These are phyloP conservation scores for Xylariaceae sp. DNA, from an alignment of 2,329 filamentous ascomycete species.

Conservation along the genomic window DNA sequence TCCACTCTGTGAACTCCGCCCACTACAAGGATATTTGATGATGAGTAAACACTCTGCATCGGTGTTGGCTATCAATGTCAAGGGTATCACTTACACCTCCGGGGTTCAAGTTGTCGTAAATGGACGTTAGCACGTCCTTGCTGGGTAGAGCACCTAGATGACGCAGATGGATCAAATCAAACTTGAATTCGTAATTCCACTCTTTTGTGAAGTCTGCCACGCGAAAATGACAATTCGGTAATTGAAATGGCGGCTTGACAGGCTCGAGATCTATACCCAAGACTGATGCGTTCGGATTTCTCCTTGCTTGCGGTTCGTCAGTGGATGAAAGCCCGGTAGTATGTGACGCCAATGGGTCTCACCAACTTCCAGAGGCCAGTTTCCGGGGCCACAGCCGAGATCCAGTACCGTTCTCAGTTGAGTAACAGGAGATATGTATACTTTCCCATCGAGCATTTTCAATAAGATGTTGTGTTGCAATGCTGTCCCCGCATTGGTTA, in stretches of 20 bases:
- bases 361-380: conserved; percentile 26
- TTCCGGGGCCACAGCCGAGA: conserved; percentile 29
- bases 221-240: conserved; percentile 28
- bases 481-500: conserved; percentile 9
- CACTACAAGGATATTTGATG: conserved; percentile 17
- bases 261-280: conserved; percentile 30
- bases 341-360: conserved; percentile 1
- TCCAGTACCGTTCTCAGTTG: conserved; percentile 28
- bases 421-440: conserved; percentile 27
- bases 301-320: conserved; percentile 8
- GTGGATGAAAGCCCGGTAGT: background rate
- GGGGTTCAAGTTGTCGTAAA: conserved; percentile 31
- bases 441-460: conserved; percentile 28
- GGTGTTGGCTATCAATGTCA: conserved; percentile 14
- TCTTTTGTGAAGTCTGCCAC: conserved; percentile 24
- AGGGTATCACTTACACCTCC: conserved; percentile 26
- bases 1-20: conserved; percentile 35
- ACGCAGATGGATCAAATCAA: conserved; percentile 31
- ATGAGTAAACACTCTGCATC: conserved; percentile 5
- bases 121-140: conserved; percentile 23
- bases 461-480: conserved; percentile 28
- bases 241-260: conserved; percentile 19
- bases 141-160: conserved; percentile 23
- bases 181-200: conserved; percentile 23
- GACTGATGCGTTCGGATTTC: conserved; percentile 24